Evolutionary conservation across 23 red algal genomes (phyloP).

Genomic region (Gracilaria caudata): DNA sequence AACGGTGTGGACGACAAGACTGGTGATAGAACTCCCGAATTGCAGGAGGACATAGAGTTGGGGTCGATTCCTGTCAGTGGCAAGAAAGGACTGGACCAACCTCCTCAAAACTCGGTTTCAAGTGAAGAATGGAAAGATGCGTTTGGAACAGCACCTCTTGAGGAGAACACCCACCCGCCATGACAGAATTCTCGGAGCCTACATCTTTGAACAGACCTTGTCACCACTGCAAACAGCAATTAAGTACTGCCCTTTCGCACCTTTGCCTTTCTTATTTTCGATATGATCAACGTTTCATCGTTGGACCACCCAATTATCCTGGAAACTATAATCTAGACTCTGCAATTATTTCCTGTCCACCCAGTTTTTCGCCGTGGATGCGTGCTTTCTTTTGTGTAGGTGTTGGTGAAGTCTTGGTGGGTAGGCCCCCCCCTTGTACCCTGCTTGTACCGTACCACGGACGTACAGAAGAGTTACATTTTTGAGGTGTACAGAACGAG

Average conservation of each 20-base stretch:
- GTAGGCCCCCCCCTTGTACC: too few relatives aligned
- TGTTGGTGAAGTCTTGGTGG: background rate
- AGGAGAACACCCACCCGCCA: slow-evolving; percentile 9
- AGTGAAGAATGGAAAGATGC: slow-evolving; percentile 56
- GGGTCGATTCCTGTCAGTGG: background rate
- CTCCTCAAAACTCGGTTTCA: slow-evolving; percentile 26
- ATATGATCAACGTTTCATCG: background rate
- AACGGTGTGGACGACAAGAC: slow-evolving; percentile 60
- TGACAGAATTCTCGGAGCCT: background rate
- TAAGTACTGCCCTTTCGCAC: background rate
- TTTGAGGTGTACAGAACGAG: slow-evolving; percentile 13
- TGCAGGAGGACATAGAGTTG: slow-evolving; percentile 30
- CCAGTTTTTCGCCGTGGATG: background rate
- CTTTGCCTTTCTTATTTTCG: background rate
- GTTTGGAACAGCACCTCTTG: slow-evolving; percentile 6
- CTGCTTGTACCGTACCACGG: background rate
- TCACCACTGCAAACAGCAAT: background rate
- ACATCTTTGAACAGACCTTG: background rate
- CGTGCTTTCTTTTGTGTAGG: background rate
- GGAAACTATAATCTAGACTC: background rate
- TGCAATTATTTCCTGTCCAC: background rate
- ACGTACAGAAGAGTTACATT: background rate
- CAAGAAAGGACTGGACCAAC: background rate
- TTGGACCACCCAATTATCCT: background rate
- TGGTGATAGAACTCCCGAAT: slow-evolving; percentile 11